A percentile compares a stretch with the other conserved stretches of the same genome.
These are phyloP conservation scores for Tricholoma matsutake DNA, from an alignment of 768 basidiomycete species.

Conservation along the genomic window DNA sequence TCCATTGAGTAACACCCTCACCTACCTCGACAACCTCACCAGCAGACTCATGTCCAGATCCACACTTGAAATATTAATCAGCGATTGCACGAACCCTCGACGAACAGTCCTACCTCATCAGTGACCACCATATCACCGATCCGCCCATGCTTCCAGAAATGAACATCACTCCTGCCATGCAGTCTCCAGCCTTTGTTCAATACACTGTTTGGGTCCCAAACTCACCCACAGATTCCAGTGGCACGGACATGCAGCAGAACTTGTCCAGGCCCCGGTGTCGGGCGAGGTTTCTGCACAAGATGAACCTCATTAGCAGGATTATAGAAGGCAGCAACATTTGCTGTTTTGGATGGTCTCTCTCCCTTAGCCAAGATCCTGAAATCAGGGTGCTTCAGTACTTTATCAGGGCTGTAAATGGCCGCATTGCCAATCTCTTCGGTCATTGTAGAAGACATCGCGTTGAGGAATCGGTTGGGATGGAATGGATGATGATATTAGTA, in stretches of 20 bases:
- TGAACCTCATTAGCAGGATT: slow-evolving; percentile 62
- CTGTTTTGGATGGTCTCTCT: slow-evolving; percentile 44
- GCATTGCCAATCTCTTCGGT: slow-evolving; percentile 32
- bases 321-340: slow-evolving; percentile 63
- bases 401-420: slow-evolving; percentile 52
- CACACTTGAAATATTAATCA: slow-evolving; percentile 39
- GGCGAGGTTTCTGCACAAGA: slow-evolving; percentile 62
- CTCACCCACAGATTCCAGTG: slow-evolving; percentile 69
- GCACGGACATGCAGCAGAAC: slow-evolving; percentile 65
- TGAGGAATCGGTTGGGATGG: neutral
- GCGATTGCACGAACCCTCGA: neutral
- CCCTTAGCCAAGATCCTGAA: slow-evolving; percentile 51
- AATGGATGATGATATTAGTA: neutral
- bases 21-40: slow-evolving; percentile 64
- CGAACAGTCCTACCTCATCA: slow-evolving; percentile 45
- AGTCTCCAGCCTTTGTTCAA: neutral
- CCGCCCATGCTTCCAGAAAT: slow-evolving; percentile 71
- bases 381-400: slow-evolving; percentile 51
- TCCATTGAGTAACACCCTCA: slow-evolving; percentile 65
- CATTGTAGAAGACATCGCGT: slow-evolving; percentile 25
- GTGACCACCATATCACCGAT: slow-evolving; percentile 71
- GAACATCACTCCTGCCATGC: slow-evolving; percentile 59
- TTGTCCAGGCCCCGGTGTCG: slow-evolving; percentile 60
- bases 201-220: neutral
- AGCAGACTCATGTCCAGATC: slow-evolving; percentile 69